These are phyloP conservation scores for Termitomyces sp. DNA, from an alignment of 768 basidiomycete species.

Conservation along the genomic window DNA sequence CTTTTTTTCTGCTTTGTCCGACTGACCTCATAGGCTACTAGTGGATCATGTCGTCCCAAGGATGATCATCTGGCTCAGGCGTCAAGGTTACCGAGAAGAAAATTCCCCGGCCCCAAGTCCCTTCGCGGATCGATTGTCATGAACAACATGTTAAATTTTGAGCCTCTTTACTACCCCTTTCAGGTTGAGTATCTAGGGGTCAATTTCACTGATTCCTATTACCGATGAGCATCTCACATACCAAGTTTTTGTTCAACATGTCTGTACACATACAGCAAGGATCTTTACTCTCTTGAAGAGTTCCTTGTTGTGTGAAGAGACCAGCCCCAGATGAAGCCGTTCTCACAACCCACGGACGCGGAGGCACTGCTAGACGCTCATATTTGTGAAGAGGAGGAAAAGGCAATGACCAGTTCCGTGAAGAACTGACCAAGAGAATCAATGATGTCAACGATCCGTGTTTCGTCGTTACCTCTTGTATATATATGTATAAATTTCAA, in stretches of 20 bases:
- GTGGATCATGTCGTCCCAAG: constrained; percentile 48
- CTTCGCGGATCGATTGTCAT: constrained; percentile 57
- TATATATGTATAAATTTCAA: too few species aligned
- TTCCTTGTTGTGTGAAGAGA: constrained; percentile 75
- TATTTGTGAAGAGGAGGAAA: too few species aligned
- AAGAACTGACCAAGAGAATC: too few species aligned
- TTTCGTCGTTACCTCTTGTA: too few species aligned
- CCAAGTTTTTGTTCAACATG: neutral
- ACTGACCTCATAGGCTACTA: neutral
- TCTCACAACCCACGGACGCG: too few species aligned
- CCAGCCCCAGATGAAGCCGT: constrained; percentile 58
- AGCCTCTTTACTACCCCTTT: neutral
- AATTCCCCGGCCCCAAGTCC: constrained; percentile 57
- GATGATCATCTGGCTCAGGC: constrained; percentile 34
- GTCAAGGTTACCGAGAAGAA: constrained; percentile 73
- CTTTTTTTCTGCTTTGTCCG: neutral
- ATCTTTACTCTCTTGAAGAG: constrained; percentile 54
- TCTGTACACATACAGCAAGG: constrained; percentile 36
- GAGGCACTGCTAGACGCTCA: too few species aligned
- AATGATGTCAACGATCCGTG: too few species aligned
- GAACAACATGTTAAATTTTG: constrained; percentile 12
- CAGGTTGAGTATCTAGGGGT: constrained; percentile 75
- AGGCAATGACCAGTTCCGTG: too few species aligned
- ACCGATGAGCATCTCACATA: constrained; percentile 41
- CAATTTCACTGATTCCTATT: constrained; percentile 88